Base-by-base conservation (phyloP, 805 yeast genomes). In the Candida orba region DNA sequence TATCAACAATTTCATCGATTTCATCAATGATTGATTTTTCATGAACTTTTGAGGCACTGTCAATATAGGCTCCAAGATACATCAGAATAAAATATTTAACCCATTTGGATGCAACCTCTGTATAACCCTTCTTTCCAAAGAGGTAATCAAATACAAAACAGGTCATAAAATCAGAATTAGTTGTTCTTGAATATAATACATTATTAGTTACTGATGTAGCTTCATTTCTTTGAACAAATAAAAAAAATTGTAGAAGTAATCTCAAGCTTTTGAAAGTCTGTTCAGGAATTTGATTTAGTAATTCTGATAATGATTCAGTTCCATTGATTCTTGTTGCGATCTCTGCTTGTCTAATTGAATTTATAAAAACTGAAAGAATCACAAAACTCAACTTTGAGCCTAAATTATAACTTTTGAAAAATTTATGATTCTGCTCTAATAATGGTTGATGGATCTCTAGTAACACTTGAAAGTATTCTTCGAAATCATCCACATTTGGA, bases 271-370 rank as follows among this genome's bases (percentile, higher is more conserved):
- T 63, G 52, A 61, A 67, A 27, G 67, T 60, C 48, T 68, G 73
- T 44, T 64, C 67, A 29, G 67, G 62, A 20, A 63, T 44, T n/a
- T 60, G 65, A 13, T 53, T 47, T 36, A 66, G 48, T 41, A 67
- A 64, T 3, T 57, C 56, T 1, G 42, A 43, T 25, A 64, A 60
- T 4, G 72, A 55, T 9, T 60, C 53, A 13, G 54, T 52, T 23
- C 60, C 60, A 36, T 72, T 71, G n/a, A 72, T 56, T 55, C 90
- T 69, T 1, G 79, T 68, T 0, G 81, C 53, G 20, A 81, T 73
- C 52, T 84, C 90, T 33, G 71, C 60, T 71, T 79, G 75, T 22
- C 74, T 68, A 23, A 83, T 69, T 0, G 81, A 72, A 47, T 73
- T 68, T 2, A 77, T 13, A 20, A 42, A 22, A n/a, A 42, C n/a